phyloP scores from a whole-genome alignment of 768 basidiomycete genomes.

The Neoboletus magnificus region DNA sequence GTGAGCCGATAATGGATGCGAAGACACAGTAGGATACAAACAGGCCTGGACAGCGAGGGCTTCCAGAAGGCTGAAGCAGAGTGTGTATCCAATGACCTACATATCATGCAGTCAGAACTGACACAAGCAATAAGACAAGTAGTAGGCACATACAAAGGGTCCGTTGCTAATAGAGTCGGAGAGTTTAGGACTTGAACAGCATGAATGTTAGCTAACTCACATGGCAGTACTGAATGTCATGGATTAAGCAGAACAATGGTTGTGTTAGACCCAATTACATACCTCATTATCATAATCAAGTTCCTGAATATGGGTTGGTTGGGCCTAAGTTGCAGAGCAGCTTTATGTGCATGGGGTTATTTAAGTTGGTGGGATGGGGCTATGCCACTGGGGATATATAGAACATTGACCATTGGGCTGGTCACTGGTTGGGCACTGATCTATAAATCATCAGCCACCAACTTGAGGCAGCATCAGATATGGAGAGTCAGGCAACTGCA shows the following conservation, averaged over 20 bases:
- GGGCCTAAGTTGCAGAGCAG: no score
- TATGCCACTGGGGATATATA: no score
- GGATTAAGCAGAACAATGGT: no score
- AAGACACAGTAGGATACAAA: neutral
- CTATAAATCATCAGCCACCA: no score
- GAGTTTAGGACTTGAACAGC: neutral
- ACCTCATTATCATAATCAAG: neutral
- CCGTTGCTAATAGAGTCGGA: neutral
- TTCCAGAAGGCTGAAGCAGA: conserved; percentile 14
- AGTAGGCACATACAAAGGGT: conserved; percentile 8
- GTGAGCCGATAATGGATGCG: neutral
- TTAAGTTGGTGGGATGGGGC: no score
- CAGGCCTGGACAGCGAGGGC: conserved; percentile 15
- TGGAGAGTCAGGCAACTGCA: no score
- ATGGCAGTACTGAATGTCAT: neutral
- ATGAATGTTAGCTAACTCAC: neutral
- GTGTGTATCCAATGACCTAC: conserved; percentile 17
- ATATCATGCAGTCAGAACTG: neutral
- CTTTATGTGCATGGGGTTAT: neutral
- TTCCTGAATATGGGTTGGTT: neutral
- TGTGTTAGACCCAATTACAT: neutral
- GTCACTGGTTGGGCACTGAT: no score
- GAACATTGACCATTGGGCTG: no score
- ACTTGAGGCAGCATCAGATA: no score
- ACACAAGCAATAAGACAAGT: neutral